Evolutionary conservation across 2,329 filamentous ascomycete species (phyloP).

Genomic region (Aureobasidium sp.): DNA sequence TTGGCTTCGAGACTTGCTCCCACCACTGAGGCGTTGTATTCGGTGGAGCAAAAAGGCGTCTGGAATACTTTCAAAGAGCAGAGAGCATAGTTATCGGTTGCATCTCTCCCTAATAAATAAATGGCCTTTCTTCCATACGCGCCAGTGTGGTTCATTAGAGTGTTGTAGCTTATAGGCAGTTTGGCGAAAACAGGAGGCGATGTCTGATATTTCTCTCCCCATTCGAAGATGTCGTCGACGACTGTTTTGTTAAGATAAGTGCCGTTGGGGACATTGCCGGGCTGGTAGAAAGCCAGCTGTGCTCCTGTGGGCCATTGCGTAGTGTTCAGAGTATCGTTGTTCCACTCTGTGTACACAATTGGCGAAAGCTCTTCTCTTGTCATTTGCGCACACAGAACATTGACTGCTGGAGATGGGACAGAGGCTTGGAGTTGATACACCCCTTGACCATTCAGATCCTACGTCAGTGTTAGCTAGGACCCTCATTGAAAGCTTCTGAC

Average conservation of each 20-base stretch:
- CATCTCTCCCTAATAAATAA: conserved; percentile 57
- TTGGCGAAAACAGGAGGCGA: conserved; percentile 36
- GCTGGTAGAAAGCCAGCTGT: not conserved
- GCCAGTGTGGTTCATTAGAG: conserved; percentile 50
- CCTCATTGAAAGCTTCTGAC: not conserved
- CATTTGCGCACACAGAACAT: conserved; percentile 67
- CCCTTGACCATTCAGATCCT: conserved; percentile 54
- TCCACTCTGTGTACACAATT: conserved; percentile 58
- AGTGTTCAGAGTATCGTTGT: conserved; percentile 29
- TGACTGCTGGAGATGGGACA: conserved; percentile 62
- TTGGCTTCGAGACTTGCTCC: conserved; percentile 55
- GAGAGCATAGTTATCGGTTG: conserved; percentile 48
- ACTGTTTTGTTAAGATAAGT: conserved; percentile 20
- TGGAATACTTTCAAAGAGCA: conserved; percentile 61
- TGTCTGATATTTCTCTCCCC: conserved; percentile 46
- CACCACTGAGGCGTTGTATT: conserved; percentile 37
- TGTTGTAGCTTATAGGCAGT: conserved; percentile 58
- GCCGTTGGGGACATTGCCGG: not conserved
- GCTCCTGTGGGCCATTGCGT: conserved; percentile 21
- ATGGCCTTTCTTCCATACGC: conserved; percentile 46
- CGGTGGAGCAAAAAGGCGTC: conserved; percentile 60
- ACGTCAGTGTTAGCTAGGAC: not conserved
- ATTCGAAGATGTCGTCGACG: conserved; percentile 65
- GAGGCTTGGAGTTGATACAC: conserved; percentile 62
- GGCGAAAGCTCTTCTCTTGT: conserved; percentile 52